These are phyloP conservation scores for Termitomyces sp. DNA, from an alignment of 768 basidiomycete species.

Conservation along the genomic window DNA sequence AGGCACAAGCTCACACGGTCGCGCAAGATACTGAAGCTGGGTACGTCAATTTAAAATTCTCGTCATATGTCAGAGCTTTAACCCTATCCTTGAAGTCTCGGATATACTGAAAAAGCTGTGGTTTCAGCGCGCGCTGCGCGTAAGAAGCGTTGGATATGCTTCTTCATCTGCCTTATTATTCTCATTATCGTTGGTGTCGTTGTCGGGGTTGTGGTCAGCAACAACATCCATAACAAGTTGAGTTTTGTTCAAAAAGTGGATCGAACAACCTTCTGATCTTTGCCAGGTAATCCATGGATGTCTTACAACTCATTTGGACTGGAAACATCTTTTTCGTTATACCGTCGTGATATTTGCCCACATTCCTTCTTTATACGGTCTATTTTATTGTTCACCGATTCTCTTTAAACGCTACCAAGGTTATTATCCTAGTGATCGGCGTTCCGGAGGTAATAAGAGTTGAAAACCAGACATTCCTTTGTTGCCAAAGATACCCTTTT, in stretches of 20 bases:
- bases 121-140: constrained; percentile 83
- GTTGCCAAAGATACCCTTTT: constrained; percentile 13
- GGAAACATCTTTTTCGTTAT: constrained; percentile 8
- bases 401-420: not conserved
- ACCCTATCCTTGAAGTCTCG: constrained; percentile 46
- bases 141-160: constrained; percentile 98
- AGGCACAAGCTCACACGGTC: constrained; percentile 69
- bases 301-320: constrained; percentile 6
- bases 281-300: constrained; percentile 11
- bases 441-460: not conserved
- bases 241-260: not conserved
- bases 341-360: constrained; percentile 2
- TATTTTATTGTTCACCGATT: constrained; percentile 7
- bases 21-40: constrained; percentile 86
- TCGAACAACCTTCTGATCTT: not conserved
- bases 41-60: constrained; percentile 40
- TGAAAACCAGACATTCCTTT: not conserved
- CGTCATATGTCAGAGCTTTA: not conserved
- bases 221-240: constrained; percentile 35
- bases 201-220: constrained; percentile 53
- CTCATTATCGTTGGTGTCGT: constrained; percentile 67
- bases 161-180: constrained; percentile 67
- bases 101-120: constrained; percentile 86
- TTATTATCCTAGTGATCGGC: not conserved
- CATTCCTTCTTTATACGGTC: constrained; percentile 11